Percentiles rank a stretch among this genome's conserved stretches.
These are phyloP conservation scores for Tricholoma terreum DNA, from an alignment of 768 basidiomycete genomes.

Conservation along the genomic window DNA sequence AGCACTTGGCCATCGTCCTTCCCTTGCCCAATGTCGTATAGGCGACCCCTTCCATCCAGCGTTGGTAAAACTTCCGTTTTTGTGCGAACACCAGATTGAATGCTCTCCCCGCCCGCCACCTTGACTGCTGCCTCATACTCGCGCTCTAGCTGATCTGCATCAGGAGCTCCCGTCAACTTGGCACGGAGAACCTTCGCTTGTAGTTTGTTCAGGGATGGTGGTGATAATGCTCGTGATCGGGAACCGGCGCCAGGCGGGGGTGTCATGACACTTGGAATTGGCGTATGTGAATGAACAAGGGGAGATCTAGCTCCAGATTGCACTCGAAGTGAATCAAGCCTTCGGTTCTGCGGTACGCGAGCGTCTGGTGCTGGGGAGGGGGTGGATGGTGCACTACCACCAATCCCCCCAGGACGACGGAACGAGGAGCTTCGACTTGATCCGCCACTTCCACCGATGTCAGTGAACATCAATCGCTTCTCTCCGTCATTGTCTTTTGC, in stretches of 20 bases:
- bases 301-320: conserved; percentile 61
- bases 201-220: conserved; percentile 82
- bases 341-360: conserved; percentile 42
- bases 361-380: conserved; percentile 49
- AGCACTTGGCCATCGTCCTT: conserved; percentile 48
- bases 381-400: conserved; percentile 54
- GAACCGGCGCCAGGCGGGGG: conserved; percentile 43
- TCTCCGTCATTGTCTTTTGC: conserved; percentile 35
- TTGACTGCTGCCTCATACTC: conserved; percentile 77
- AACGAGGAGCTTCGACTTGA: conserved; percentile 88
- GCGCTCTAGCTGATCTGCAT: conserved; percentile 74
- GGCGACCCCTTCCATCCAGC: conserved; percentile 73
- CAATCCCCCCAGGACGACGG: conserved; percentile 69
- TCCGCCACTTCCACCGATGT: conserved; percentile 55
- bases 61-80: conserved; percentile 87
- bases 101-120: conserved; percentile 45
- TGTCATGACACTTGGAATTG: conserved; percentile 89
- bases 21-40: conserved; percentile 92
- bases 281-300: conserved; percentile 65
- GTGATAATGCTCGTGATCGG: conserved; percentile 53
- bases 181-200: conserved; percentile 93
- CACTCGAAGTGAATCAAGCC: conserved; percentile 59
- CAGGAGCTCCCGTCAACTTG: conserved; percentile 77
- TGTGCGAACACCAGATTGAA: conserved; percentile 43
- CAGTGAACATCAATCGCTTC: conserved; percentile 67